Evolutionary conservation across 2,329 filamentous ascomycete genomes (phyloP).

Genomic region (Neofusicoccum sp.): DNA sequence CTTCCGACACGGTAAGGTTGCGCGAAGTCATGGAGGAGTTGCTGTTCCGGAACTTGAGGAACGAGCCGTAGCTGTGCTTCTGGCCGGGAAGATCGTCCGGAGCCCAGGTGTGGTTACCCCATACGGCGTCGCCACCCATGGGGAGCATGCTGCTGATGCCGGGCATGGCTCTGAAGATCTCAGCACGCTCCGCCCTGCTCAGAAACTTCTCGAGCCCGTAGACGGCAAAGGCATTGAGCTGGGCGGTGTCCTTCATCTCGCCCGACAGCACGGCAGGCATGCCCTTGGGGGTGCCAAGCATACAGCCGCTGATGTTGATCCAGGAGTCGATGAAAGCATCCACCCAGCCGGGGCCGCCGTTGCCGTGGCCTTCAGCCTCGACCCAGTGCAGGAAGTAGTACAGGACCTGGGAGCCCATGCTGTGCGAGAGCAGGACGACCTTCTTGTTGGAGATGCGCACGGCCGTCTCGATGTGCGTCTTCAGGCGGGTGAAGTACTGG

Average conservation of each 20-base stretch:
- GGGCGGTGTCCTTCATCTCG: constrained; percentile 97
- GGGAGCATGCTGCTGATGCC: constrained; percentile 96
- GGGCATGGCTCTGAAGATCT: constrained; percentile 95
- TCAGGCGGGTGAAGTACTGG: constrained; percentile 89
- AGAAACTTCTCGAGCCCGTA: constrained; percentile 97
- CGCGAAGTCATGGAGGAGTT: constrained; percentile 50
- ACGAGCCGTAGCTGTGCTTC: constrained; percentile 70
- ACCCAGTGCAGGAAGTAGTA: constrained; percentile 86
- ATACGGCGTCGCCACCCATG: constrained; percentile 89
- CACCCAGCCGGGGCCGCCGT: constrained; percentile 84
- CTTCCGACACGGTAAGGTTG: constrained; percentile 80
- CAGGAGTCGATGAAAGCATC: constrained; percentile 86
- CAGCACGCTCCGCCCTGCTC: constrained; percentile 82
- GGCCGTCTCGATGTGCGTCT: constrained; percentile 84
- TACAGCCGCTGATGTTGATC: constrained; percentile 98
- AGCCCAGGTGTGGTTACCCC: constrained; percentile 84
- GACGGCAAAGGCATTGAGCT: constrained; percentile 92
- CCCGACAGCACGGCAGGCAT: constrained; percentile 87
- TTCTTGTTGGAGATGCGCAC: constrained; percentile 73
- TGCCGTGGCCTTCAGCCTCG: constrained; percentile 71
- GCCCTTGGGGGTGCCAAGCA: constrained; percentile 92
- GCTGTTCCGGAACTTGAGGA: constrained; percentile 76
- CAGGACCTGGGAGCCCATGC: constrained; percentile 94
- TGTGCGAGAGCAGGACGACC: constrained; percentile 84
- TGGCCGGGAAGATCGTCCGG: constrained; percentile 81